These are phyloP conservation scores for Ceratocystis papillata DNA, from an alignment of 2,329 filamentous ascomycete genomes.

Conservation along the genomic window DNA sequence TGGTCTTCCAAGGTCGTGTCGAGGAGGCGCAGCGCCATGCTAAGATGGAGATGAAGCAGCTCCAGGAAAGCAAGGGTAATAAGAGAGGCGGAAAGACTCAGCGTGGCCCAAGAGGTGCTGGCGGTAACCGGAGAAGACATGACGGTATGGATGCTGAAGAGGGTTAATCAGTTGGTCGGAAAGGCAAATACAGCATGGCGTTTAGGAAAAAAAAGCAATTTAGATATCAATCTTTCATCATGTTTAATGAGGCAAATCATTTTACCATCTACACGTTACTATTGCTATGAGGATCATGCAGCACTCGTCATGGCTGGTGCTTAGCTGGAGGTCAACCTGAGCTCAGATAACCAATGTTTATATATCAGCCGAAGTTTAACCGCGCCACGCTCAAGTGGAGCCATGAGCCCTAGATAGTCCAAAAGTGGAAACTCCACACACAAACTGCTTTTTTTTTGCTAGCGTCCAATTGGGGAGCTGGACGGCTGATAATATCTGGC, in stretches of 20 bases:
- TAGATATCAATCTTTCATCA: constrained; percentile 6
- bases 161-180: constrained; percentile 36
- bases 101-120: constrained; percentile 27
- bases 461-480: not conserved
- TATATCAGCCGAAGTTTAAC: constrained; percentile 7
- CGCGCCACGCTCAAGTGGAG: constrained; percentile 8
- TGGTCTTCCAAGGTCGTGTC: constrained; percentile 66
- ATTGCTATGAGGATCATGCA: not conserved
- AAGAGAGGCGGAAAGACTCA: constrained; percentile 41
- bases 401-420: constrained; percentile 19
- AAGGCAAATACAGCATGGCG: constrained; percentile 3
- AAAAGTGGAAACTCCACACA: constrained; percentile 14
- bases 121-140: constrained; percentile 37
- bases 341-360: not conserved
- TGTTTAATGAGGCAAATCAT: constrained; percentile 2
- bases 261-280: not conserved
- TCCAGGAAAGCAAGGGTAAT: constrained; percentile 57
- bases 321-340: too few species aligned
- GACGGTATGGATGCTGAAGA: constrained; percentile 69
- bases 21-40: constrained; percentile 75
- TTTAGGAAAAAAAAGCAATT: constrained; percentile 9
- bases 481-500: constrained; percentile 16
- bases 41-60: constrained; percentile 67
- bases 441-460: constrained; percentile 13
- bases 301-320: too few species aligned